phyloP scores from a whole-genome alignment of 139 green algal species.

The Tetraselmis chui region DNA sequence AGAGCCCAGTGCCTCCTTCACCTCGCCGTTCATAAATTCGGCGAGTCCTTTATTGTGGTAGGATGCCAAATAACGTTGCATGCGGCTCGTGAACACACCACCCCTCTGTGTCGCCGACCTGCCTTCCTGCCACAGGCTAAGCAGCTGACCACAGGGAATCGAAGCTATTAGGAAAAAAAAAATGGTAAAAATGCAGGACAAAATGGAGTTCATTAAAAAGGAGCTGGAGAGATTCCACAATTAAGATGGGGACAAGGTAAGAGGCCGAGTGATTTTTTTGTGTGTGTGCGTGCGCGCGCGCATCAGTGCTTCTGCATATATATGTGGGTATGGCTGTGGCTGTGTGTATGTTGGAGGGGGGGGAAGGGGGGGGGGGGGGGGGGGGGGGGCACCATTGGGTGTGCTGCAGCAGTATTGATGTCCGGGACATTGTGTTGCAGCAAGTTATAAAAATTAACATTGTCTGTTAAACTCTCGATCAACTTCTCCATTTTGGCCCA shows the following conservation, averaged over 20 bases:
- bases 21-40: constrained; percentile 5
- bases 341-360: too few relatives aligned
- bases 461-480: constrained; percentile 7
- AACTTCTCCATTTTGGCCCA: background rate
- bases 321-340: too few relatives aligned
- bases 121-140: background rate
- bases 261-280: too few relatives aligned
- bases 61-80: background rate
- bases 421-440: constrained; percentile 12
- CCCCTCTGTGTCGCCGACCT: too few relatives aligned
- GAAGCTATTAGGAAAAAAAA: too few relatives aligned
- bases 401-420: background rate
- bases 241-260: too few relatives aligned
- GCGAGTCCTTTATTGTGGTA: constrained; percentile 2
- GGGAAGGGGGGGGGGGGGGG: too few relatives aligned
- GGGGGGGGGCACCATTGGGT: background rate
- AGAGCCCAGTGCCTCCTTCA: background rate
- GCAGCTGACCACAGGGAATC: background rate
- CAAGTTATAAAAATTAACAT: constrained; percentile 16
- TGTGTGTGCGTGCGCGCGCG: too few relatives aligned
- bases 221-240: too few relatives aligned
- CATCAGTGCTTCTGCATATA: too few relatives aligned
- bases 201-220: too few relatives aligned
- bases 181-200: too few relatives aligned
- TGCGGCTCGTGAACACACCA: background rate